Evolutionary conservation across 768 basidiomycete species (phyloP).

Genomic region (Phanerodontia chrysosporium): DNA sequence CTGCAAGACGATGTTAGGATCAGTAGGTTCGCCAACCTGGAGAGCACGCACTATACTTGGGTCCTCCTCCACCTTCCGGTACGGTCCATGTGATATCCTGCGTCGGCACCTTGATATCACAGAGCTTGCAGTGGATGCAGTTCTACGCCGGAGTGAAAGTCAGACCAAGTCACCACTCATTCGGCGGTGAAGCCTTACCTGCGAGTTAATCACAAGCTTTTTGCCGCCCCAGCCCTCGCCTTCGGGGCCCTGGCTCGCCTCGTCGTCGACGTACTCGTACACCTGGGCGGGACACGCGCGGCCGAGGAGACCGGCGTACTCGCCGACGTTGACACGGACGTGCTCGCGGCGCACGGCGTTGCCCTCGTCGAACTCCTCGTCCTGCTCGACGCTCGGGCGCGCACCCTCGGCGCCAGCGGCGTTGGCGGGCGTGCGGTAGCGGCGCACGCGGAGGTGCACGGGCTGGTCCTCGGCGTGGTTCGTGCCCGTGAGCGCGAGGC

Average conservation of each 20-base stretch:
- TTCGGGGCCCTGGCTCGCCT: slow-evolving; percentile 36
- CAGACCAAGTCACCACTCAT: slow-evolving; percentile 21
- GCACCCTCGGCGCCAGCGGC: slow-evolving; percentile 24
- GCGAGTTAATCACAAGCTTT: slow-evolving; percentile 93
- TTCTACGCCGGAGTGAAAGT: too few species aligned
- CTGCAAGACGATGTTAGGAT: slow-evolving; percentile 1
- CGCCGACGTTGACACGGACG: slow-evolving; percentile 66
- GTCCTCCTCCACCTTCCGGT: slow-evolving; percentile 94
- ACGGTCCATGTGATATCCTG: slow-evolving; percentile 98
- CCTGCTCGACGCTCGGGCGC: slow-evolving; percentile 15
- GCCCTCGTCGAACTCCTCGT: slow-evolving; percentile 36
- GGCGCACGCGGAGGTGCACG: slow-evolving; percentile 74
- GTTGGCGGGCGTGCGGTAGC: slow-evolving; percentile 25
- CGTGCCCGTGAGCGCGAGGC: slow-evolving; percentile 85
- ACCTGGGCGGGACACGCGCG: slow-evolving; percentile 92
- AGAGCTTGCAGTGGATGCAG: slow-evolving; percentile 92
- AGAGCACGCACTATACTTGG: slow-evolving; percentile 77
- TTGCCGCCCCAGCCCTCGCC: slow-evolving; percentile 71
- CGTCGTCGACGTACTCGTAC: slow-evolving; percentile 90
- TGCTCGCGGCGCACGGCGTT: slow-evolving; percentile 51
- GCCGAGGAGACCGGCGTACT: slow-evolving; percentile 86
- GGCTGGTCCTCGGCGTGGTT: slow-evolving; percentile 98
- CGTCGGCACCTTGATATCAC: slow-evolving; percentile 93
- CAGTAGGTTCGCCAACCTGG: neutral
- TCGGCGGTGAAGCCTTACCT: slow-evolving; percentile 43